Conservation (phyloP, 495 filamentous ascomycete genomes). For the Trichoderma virens region DNA sequence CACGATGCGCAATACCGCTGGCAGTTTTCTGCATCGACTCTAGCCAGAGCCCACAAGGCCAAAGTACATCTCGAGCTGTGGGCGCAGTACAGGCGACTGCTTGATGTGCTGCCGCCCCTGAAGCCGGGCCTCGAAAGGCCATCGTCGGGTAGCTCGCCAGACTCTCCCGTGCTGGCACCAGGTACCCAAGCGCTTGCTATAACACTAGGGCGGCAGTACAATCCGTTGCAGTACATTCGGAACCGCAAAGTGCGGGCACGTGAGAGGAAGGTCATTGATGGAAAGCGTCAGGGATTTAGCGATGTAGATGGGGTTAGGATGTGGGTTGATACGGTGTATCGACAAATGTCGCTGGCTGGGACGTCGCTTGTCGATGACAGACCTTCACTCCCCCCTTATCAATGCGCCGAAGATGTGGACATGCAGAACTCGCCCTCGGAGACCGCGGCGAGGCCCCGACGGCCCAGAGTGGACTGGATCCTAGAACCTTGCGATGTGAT, state of each 20-base stretch:
- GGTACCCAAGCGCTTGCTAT: conserved; percentile 10
- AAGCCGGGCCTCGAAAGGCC: conserved; percentile 29
- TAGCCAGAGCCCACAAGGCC: conserved; percentile 70
- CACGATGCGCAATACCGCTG: conserved; percentile 40
- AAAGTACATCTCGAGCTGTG: conserved; percentile 71
- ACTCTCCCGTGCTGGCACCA: conserved; percentile 9
- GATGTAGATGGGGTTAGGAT: conserved; percentile 58
- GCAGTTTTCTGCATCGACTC: conserved; percentile 68
- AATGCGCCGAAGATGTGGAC: conserved; percentile 29
- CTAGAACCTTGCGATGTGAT: conserved; percentile 72
- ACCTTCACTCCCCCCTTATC: conserved; percentile 49
- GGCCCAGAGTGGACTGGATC: conserved; percentile 71
- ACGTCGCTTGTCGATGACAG: conserved; percentile 32
- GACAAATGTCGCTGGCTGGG: conserved; percentile 33
- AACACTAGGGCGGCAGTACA: conserved; percentile 57
- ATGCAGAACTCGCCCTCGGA: conserved; percentile 25
- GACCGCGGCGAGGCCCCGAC: conserved; percentile 42
- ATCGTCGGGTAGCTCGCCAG: not conserved
- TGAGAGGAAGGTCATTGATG: conserved; percentile 61
- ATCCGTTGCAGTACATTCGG: conserved; percentile 80
- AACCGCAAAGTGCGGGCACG: conserved; percentile 74
- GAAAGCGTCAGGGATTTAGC: conserved; percentile 66
- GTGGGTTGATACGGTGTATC: conserved; percentile 67
- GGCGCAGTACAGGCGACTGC: conserved; percentile 68
- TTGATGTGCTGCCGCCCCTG: conserved; percentile 67